Conservation (phyloP, 257 asterid genomes). For the Rehmannia glutinosa region DNA sequence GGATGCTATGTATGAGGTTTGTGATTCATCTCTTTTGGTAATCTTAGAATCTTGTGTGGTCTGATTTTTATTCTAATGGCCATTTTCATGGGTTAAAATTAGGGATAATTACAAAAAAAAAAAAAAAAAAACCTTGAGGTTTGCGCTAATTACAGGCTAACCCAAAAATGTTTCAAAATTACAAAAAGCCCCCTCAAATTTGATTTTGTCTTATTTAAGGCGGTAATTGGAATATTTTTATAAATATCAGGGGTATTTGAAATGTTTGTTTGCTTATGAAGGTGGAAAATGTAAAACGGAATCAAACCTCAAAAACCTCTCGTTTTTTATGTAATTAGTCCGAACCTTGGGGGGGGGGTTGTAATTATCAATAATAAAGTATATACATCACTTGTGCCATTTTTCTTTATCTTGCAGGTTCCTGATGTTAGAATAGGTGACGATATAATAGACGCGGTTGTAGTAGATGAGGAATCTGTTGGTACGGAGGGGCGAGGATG, state of each 20-base stretch:
- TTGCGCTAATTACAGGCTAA: neutral
- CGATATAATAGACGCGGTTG: constrained; percentile 68
- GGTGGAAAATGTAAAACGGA: no score
- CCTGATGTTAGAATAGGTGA: constrained; percentile 75
- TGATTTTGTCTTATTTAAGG: neutral
- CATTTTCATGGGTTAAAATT: neutral
- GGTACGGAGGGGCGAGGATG: constrained; percentile 40
- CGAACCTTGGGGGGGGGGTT: no score
- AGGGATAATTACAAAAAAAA: neutral
- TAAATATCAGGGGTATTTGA: neutral
- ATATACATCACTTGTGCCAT: neutral
- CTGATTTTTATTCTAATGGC: neutral
- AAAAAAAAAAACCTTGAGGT: neutral
- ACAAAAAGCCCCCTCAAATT: neutral
- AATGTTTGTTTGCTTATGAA: neutral
- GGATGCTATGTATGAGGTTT: constrained; percentile 99
- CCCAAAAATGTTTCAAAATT: neutral
- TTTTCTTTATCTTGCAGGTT: constrained; percentile 36
- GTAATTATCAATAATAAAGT: neutral
- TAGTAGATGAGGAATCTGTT: constrained; percentile 63
- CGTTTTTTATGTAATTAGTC: no score
- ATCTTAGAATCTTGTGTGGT: neutral
- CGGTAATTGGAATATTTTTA: neutral
- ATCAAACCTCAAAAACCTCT: no score
- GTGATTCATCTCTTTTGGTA: constrained; percentile 4